A percentile compares a stretch with the other conserved stretches of the same genome.
Conservation (phyloP, 371 early-diverging fungal species). For the Syncephalastrum racemosum region DNA sequence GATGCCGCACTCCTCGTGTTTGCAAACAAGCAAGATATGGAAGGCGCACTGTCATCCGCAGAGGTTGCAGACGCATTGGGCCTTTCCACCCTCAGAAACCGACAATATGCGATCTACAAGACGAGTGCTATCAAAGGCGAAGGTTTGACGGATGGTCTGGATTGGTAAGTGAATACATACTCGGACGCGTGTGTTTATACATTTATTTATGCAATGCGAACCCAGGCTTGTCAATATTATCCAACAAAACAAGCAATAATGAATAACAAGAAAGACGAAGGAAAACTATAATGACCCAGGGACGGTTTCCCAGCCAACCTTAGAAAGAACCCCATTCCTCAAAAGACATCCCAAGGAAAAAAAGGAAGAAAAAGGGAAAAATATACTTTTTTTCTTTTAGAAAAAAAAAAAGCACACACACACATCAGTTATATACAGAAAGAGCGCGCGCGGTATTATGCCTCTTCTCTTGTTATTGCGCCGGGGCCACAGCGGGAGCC, state of each 20-base stretch:
- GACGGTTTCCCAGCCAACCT: too few species aligned
- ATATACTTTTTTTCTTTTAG: too few species aligned
- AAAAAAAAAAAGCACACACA: too few species aligned
- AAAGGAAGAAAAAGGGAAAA: too few species aligned
- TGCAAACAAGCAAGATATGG: constrained; percentile 93
- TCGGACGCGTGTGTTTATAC: background rate
- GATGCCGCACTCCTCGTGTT: constrained; percentile 83
- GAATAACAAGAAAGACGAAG: too few species aligned
- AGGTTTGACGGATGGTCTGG: constrained; percentile 93
- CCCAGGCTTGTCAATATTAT: constrained; percentile 51
- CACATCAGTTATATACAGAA: constrained; percentile 1
- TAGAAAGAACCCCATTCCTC: too few species aligned
- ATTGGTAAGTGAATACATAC: constrained; percentile 55
- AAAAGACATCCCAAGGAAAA: too few species aligned
- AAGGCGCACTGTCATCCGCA: constrained; percentile 83
- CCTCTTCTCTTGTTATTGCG: constrained; percentile 2
- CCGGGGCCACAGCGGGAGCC: background rate
- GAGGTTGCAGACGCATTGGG: constrained; percentile 88
- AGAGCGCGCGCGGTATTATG: background rate
- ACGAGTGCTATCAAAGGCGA: constrained; percentile 94
- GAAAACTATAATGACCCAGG: too few species aligned
- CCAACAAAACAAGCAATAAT: constrained; percentile 48
- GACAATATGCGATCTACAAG: constrained; percentile 92
- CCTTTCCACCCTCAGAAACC: constrained; percentile 76
- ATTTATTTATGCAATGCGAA: background rate